Base-by-base conservation (phyloP, 1,284 basidiomycete genomes). In the Lentinus polychrous region DNA sequence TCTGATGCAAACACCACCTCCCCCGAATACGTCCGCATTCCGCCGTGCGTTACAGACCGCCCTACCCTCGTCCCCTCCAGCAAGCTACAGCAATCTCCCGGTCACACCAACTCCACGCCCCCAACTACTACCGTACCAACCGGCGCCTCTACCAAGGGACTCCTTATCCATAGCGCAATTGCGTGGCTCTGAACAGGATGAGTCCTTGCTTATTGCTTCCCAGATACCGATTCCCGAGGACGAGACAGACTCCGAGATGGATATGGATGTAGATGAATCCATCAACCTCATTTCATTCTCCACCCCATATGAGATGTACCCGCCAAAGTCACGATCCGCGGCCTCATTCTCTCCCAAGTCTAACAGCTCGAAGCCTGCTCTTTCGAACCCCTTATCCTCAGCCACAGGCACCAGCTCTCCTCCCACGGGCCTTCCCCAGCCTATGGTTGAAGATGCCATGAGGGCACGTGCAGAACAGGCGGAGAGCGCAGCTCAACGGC, bases 391-490 rank as follows among this genome's bases (percentile, higher is more conserved):
- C 2, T 60, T 82, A 39, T 84, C 81, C 24, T 22, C 39, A 12
- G 59, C 60, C 3, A 62, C 64, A 15, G 62, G 66, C n/a, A 62
- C 58, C 38, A 64, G 67, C 22, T 64, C 70, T 12, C 66, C 66
- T 18, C 56, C 66, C 11, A 61, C 60, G 46, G 58, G 66, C 10
- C 31, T 48, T 4, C 65, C 71, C 23, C 76, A 77, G 53, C 74
- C 75, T 5, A 72, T 86, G 12, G 78, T 91, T 1, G 91, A 94
- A 59, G 91, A 94, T 60, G 88, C 85, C 27, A 67, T 92, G 55
- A 78, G 83, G 40, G 89, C 88, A 1, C 80, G 90, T 51, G 91
- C 91, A 2, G 87, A 88, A 54, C 91, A 94, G 61, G 92, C 91
- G 0, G 84, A 92, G 60, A 91, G 87, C 59, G 87, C 91, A 6